Conservation (phyloP, 768 basidiomycete genomes). For the Mycena floridula region DNA sequence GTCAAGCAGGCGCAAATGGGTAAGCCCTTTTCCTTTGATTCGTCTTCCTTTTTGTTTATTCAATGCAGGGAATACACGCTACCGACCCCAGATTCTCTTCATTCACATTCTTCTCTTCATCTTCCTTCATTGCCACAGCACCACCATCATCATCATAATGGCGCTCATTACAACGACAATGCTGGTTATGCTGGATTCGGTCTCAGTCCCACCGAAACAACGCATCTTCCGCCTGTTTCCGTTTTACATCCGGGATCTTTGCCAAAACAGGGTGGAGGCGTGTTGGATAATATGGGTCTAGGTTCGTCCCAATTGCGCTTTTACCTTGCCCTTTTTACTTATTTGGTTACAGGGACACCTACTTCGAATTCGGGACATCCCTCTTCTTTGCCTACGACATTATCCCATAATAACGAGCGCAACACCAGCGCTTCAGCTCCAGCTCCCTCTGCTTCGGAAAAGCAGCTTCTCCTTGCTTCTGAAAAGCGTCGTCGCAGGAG, state of each 20-base stretch:
- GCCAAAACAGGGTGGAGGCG: too few species aligned
- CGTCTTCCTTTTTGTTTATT: neutral
- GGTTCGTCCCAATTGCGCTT: too few species aligned
- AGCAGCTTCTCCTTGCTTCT: constrained; percentile 57
- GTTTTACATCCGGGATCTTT: neutral
- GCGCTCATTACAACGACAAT: constrained; percentile 6
- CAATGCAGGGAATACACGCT: constrained; percentile 33
- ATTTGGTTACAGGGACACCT: too few species aligned
- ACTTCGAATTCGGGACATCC: too few species aligned
- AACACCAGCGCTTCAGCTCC: too few species aligned
- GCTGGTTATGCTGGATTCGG: neutral
- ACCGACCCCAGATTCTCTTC: constrained; percentile 32
- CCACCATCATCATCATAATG: constrained; percentile 10
- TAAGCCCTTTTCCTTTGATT: constrained; percentile 10
- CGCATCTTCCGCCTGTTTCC: neutral
- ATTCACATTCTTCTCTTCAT: constrained; percentile 2
- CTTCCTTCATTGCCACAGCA: constrained; percentile 11
- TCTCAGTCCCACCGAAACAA: neutral
- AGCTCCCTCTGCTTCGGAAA: constrained; percentile 27
- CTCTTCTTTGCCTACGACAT: too few species aligned
- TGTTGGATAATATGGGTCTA: too few species aligned
- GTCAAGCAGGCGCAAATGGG: neutral
- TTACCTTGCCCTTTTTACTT: too few species aligned
- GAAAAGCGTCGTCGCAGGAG: constrained; percentile 79
- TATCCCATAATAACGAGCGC: too few species aligned